Conservation (phyloP, 2,329 filamentous ascomycete species). For the Claviceps spartinae region DNA sequence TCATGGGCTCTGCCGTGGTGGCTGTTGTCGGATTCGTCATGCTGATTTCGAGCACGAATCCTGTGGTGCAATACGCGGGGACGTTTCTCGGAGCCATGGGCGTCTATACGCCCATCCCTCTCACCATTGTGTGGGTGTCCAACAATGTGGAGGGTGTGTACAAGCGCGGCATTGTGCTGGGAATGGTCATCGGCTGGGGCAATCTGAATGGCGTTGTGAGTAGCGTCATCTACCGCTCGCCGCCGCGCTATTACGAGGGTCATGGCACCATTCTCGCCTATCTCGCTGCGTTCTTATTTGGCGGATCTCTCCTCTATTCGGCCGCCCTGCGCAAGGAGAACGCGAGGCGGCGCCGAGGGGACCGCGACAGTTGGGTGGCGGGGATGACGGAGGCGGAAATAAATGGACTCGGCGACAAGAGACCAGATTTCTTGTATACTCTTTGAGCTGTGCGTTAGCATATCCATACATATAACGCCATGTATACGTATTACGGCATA, state of each 20-base stretch:
- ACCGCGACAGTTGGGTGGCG: conserved; percentile 48
- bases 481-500: too few relatives aligned
- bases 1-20: conserved; percentile 57
- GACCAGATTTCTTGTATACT: conserved; percentile 60
- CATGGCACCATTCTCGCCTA: conserved; percentile 67
- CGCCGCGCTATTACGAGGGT: conserved; percentile 55
- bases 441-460: conserved; percentile 22
- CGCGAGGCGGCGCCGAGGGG: conserved; percentile 45
- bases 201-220: conserved; percentile 80
- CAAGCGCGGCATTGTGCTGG: conserved; percentile 76
- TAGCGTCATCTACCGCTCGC: conserved; percentile 62
- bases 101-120: conserved; percentile 77
- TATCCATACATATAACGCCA: too few relatives aligned
- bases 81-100: conserved; percentile 75
- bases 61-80: conserved; percentile 66
- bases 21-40: conserved; percentile 69
- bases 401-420: conserved; percentile 52
- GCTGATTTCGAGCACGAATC: conserved; percentile 50
- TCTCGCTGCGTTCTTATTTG: conserved; percentile 52
- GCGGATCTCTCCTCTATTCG: conserved; percentile 55
- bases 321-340: conserved; percentile 54
- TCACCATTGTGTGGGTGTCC: conserved; percentile 76
- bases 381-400: conserved; percentile 52
- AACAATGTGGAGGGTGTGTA: conserved; percentile 88
- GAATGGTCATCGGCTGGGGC: conserved; percentile 84